phyloP scores from a whole-genome alignment of 1,139 yeast genomes.

The Pichia sp. region DNA sequence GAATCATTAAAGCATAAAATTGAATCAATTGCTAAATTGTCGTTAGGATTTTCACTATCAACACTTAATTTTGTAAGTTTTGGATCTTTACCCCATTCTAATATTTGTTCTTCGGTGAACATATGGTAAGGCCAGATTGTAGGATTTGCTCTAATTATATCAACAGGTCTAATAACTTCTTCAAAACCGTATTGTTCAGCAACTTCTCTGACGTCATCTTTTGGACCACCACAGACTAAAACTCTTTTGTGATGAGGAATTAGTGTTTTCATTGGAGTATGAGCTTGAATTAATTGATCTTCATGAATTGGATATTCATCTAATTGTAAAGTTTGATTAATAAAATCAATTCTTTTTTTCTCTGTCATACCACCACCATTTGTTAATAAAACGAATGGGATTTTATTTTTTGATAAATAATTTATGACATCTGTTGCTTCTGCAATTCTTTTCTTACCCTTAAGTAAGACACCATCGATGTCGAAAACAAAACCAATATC shows the following conservation, averaged over 20 bases:
- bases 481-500: constrained; percentile 28
- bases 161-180: constrained; percentile 72
- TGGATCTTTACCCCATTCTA: constrained; percentile 36
- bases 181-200: constrained; percentile 77
- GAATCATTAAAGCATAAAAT: constrained; percentile 87
- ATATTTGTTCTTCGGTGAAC: constrained; percentile 38
- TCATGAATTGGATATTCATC: constrained; percentile 42
- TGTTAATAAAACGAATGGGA: constrained; percentile 81
- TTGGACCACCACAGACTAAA: constrained; percentile 78
- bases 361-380: constrained; percentile 92
- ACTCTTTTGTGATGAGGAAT: constrained; percentile 52
- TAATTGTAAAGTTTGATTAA: constrained; percentile 41
- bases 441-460: constrained; percentile 67
- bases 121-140: constrained; percentile 71
- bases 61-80: constrained; percentile 22
- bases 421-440: constrained; percentile 62
- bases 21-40: constrained; percentile 56
- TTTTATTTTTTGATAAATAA: constrained; percentile 44
- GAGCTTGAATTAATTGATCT: constrained; percentile 77
- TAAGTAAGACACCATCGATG: constrained; percentile 88
- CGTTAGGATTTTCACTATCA: constrained; percentile 24
- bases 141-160: constrained; percentile 53
- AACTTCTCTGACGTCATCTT: constrained; percentile 61
- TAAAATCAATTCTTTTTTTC: constrained; percentile 47
- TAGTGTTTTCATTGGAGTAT: constrained; percentile 76